Evolutionary conservation across 1,139 yeast species (phyloP).

Genomic region (Lodderomyces orthopsilosis): DNA sequence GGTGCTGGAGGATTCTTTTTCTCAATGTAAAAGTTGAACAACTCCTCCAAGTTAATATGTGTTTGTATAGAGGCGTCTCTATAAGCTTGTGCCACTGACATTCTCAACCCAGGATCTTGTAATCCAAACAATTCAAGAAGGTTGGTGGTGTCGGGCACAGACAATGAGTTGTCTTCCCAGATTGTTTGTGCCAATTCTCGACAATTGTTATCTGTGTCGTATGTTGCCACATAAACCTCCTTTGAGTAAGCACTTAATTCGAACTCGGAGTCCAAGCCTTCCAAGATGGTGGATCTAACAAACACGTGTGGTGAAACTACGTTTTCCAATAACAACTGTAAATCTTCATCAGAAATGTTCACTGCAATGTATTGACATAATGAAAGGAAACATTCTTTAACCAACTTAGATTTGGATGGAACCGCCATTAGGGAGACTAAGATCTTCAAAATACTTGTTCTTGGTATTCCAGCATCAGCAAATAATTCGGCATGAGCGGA

Average conservation of each 20-base stretch:
- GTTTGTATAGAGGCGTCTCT: conserved; percentile 33
- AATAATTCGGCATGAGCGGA: conserved; percentile 75
- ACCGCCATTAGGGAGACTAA: conserved; percentile 65
- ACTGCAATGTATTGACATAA: conserved; percentile 73
- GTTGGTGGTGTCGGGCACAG: conserved; percentile 41
- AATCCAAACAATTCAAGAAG: conserved; percentile 52
- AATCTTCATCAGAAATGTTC: conserved; percentile 54
- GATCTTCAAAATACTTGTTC: conserved; percentile 59
- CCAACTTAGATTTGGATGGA: conserved; percentile 74
- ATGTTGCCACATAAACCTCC: conserved; percentile 77
- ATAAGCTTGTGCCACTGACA: conserved; percentile 53
- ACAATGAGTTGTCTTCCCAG: conserved; percentile 75
- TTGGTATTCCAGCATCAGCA: conserved; percentile 64
- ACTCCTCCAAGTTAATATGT: conserved; percentile 35
- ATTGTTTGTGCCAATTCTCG: conserved; percentile 72
- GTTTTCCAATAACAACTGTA: conserved; percentile 56
- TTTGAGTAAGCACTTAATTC: conserved; percentile 63
- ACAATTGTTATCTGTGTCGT: conserved; percentile 66
- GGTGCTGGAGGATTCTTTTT: conserved; percentile 78
- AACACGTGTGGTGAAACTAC: conserved; percentile 62
- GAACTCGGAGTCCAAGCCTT: conserved; percentile 82
- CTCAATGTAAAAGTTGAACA: conserved; percentile 55
- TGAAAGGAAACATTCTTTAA: conserved; percentile 79
- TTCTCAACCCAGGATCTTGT: conserved; percentile 60
- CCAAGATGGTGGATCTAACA: conserved; percentile 77